Percentiles rank a stretch among this genome's conserved stretches.
Conservation (phyloP, 2,329 filamentous ascomycete genomes). For the Ophiostoma triangulosporum region DNA sequence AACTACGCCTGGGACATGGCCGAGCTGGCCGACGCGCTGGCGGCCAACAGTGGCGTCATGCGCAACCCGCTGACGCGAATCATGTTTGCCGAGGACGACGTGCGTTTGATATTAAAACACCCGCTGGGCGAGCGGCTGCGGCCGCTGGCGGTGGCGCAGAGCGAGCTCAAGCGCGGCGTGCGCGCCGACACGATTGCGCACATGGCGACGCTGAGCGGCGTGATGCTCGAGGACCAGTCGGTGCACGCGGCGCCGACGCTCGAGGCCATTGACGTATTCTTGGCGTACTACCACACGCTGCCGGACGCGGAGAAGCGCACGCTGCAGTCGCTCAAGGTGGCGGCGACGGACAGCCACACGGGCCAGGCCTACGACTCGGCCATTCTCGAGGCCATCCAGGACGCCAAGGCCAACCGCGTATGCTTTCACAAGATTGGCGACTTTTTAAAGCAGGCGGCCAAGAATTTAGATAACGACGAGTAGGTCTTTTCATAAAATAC, state of each 20-base stretch:
- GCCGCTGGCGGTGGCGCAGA: conserved; percentile 15
- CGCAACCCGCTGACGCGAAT: conserved; percentile 19
- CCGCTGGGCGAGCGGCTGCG: conserved; percentile 17
- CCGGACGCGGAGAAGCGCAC: conserved; percentile 16
- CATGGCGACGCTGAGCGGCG: conserved; percentile 13
- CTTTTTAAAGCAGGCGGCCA: conserved; percentile 13
- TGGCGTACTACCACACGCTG: conserved; percentile 16
- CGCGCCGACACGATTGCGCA: conserved; percentile 15
- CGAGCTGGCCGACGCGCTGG: conserved; percentile 18
- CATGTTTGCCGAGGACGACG: conserved; percentile 18
- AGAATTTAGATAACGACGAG: conserved; percentile 1
- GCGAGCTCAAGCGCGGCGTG: conserved; percentile 16
- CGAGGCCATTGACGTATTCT: conserved; percentile 18
- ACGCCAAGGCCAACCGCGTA: conserved; percentile 18
- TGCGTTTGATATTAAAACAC: conserved; percentile 17
- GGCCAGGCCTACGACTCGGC: conserved; percentile 18
- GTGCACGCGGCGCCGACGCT: conserved; percentile 14
- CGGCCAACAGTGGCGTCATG: conserved; percentile 17
- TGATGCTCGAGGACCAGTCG: conserved; percentile 17
- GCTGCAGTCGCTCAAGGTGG: conserved; percentile 16
- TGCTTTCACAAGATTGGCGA: conserved; percentile 16
- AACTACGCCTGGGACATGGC: conserved; percentile 31
- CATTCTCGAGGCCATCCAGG: conserved; percentile 18
- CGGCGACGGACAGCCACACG: conserved; percentile 19
- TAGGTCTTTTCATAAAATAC: neutral